A percentile compares a stretch with the other conserved stretches of the same genome.
phyloP scores from a whole-genome alignment of 805 yeast species.

The Cyberlindnera maritima region DNA sequence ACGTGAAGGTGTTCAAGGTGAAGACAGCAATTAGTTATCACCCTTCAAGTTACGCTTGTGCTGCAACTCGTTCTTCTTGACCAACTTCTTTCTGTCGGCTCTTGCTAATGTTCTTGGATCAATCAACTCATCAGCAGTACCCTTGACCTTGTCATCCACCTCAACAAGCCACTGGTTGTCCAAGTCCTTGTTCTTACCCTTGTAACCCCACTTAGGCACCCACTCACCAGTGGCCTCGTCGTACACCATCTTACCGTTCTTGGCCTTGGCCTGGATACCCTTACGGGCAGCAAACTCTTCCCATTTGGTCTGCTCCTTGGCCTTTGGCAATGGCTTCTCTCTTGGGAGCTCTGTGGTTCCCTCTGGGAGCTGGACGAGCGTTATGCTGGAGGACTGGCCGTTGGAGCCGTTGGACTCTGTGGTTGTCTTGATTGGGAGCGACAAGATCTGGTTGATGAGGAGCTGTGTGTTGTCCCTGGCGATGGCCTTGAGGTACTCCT shows the following conservation, averaged over 20 bases:
- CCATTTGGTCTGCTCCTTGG: conserved; percentile 94
- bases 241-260: conserved; percentile 82
- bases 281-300: conserved; percentile 93
- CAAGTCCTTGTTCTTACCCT: conserved; percentile 82
- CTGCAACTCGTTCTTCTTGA: conserved; percentile 81
- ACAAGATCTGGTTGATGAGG: conserved; percentile 83
- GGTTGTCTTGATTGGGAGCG: conserved; percentile 85
- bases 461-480: conserved; percentile 94
- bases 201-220: conserved; percentile 99
- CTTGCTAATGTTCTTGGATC: conserved; percentile 86
- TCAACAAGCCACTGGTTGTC: conserved; percentile 97
- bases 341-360: conserved; percentile 82
- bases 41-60: conserved; percentile 75
- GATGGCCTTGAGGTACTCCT: conserved; percentile 56
- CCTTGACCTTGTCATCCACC: conserved; percentile 70
- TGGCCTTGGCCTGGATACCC: conserved; percentile 89
- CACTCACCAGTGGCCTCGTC: conserved; percentile 91
- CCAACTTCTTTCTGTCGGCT: conserved; percentile 77
- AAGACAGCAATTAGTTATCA: conserved; percentile 10
- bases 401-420: conserved; percentile 64
- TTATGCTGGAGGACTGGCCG: conserved; percentile 68
- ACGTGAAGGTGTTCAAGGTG: background rate
- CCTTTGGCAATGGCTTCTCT: conserved; percentile 93
- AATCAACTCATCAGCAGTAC: conserved; percentile 58
- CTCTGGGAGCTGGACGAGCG: conserved; percentile 81